phyloP scores from a whole-genome alignment of 2,329 filamentous ascomycete genomes.

The Trichoderma guizhouense region DNA sequence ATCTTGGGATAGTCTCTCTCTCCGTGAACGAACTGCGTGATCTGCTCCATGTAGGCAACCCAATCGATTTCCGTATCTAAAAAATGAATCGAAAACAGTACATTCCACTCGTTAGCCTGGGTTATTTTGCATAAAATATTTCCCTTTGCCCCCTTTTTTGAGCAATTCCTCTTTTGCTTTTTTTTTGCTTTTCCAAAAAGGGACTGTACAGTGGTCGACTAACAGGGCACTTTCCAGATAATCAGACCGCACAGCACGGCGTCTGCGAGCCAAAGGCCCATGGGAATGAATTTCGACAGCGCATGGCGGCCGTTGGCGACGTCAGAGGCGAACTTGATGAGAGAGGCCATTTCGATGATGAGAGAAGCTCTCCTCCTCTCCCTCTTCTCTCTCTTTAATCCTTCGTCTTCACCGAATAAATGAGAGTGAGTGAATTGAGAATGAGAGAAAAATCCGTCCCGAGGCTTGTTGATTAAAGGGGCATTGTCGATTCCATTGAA shows the following conservation, averaged over 20 bases:
- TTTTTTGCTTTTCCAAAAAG: too few relatives aligned
- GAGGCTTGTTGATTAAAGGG: not conserved
- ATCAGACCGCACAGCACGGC: conserved; percentile 68
- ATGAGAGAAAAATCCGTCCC: not conserved
- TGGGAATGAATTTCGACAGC: conserved; percentile 50
- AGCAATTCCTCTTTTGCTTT: too few relatives aligned
- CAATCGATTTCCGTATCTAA: conserved; percentile 96
- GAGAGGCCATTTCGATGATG: conserved; percentile 29
- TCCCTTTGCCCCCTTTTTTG: not conserved
- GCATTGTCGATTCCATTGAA: not conserved
- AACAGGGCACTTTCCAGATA: conserved; percentile 81
- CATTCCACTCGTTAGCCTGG: not conserved
- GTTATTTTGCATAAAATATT: not conserved
- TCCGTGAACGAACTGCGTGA: conserved; percentile 73
- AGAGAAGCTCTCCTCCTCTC: not conserved
- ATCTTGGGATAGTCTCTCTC: conserved; percentile 87
- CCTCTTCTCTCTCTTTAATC: not conserved
- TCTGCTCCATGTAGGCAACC: conserved; percentile 94
- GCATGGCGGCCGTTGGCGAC: conserved; percentile 48
- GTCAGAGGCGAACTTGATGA: conserved; percentile 37
- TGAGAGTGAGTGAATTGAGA: not conserved
- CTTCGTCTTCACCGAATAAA: not conserved
- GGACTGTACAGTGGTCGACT: conserved; percentile 34
- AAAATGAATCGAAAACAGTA: not conserved
- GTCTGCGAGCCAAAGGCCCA: conserved; percentile 67